Conservation (phyloP, 495 filamentous ascomycete species). For the Penicillium nucicola region DNA sequence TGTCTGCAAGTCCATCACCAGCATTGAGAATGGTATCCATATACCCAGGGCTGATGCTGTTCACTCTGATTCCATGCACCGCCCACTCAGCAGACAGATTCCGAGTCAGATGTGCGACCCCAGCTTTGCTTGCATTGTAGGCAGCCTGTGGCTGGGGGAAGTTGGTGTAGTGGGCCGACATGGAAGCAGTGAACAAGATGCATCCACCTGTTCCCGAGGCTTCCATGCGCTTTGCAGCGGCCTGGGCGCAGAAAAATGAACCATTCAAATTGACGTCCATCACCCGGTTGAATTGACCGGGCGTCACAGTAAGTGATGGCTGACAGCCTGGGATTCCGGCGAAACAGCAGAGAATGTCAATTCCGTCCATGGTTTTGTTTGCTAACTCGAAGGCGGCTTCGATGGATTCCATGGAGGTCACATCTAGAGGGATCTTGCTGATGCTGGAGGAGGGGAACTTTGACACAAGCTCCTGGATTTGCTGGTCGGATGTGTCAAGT, state of each 20-base stretch:
- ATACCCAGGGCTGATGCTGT: conserved; percentile 69
- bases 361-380: conserved; percentile 43
- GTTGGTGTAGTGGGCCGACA: conserved; percentile 65
- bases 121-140: conserved; percentile 71
- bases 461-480: conserved; percentile 38
- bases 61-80: conserved; percentile 61
- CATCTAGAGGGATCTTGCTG: conserved; percentile 47
- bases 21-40: conserved; percentile 74
- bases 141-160: conserved; percentile 66
- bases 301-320: conserved; percentile 53
- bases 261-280: conserved; percentile 70
- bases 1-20: conserved; percentile 33
- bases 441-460: conserved; percentile 56
- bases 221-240: conserved; percentile 55
- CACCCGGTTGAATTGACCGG: conserved; percentile 53
- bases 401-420: conserved; percentile 55
- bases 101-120: conserved; percentile 54
- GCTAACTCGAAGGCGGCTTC: conserved; percentile 37
- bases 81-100: conserved; percentile 68
- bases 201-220: conserved; percentile 50
- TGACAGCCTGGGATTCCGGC: conserved; percentile 64
- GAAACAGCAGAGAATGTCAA: conserved; percentile 62
- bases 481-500: conserved; percentile 32
- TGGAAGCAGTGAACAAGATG: conserved; percentile 65
- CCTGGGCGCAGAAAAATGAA: conserved; percentile 65